A percentile compares a stretch with the other conserved stretches of the same genome.
phyloP scores from a whole-genome alignment of 2,329 filamentous ascomycete genomes.

The Claviceps sp. region DNA sequence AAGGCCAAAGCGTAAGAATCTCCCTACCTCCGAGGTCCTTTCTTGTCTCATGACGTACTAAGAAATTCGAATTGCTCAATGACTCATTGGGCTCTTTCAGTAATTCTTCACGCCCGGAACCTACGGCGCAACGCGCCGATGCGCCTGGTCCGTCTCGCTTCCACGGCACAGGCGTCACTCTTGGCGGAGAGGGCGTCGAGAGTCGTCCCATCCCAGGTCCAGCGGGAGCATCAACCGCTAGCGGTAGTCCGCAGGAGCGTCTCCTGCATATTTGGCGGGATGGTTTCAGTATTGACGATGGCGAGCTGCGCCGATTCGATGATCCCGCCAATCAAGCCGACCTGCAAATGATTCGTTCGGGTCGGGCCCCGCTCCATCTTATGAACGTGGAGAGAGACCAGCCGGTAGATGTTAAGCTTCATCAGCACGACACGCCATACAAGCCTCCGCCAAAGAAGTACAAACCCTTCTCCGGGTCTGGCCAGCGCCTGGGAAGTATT shows the following conservation, averaged over 20 bases:
- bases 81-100: slow-evolving; percentile 21
- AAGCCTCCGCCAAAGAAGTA: slow-evolving; percentile 60
- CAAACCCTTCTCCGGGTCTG: slow-evolving; percentile 59
- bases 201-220: slow-evolving; percentile 57
- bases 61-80: not conserved
- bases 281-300: slow-evolving; percentile 76
- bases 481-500: slow-evolving; percentile 63
- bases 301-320: slow-evolving; percentile 63
- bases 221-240: slow-evolving; percentile 15
- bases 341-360: slow-evolving; percentile 61
- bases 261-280: slow-evolving; percentile 70
- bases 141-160: slow-evolving; percentile 43
- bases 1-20: slow-evolving; percentile 46
- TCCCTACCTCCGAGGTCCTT: not conserved
- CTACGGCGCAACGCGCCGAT: slow-evolving; percentile 31
- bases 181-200: slow-evolving; percentile 64
- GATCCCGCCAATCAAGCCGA: slow-evolving; percentile 62
- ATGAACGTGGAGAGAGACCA: slow-evolving; percentile 65
- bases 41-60: not conserved
- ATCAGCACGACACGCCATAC: slow-evolving; percentile 61
- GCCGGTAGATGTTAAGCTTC: slow-evolving; percentile 65
- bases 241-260: slow-evolving; percentile 43
- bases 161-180: slow-evolving; percentile 57
- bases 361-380: slow-evolving; percentile 62
- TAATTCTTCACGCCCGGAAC: slow-evolving; percentile 45